Percentiles rank a stretch among this genome's conserved stretches.
Evolutionary conservation across 176 grass and related monocot genomes (phyloP).

Genomic region (Rhipidocladum racemiflorum): DNA sequence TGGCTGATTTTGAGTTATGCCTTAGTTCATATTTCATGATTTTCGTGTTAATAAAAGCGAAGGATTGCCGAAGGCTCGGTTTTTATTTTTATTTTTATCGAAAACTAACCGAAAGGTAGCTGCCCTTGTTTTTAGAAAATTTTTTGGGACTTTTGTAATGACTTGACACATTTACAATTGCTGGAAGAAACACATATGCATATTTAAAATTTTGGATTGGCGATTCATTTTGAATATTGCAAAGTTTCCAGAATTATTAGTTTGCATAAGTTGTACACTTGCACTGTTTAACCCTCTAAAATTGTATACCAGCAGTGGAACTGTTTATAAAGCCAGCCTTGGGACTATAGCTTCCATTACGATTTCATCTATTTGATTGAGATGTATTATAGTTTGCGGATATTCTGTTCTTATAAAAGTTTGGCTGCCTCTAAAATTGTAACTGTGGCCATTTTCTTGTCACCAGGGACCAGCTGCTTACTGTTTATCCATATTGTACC

Average conservation of each 20-base stretch:
- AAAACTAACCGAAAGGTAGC: neutral
- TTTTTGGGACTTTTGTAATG: too few species aligned
- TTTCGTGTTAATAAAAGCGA: neutral
- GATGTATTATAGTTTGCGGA: neutral
- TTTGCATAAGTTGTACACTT: neutral
- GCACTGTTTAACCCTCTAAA: neutral
- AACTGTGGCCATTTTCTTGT: neutral
- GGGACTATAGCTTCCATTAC: neutral
- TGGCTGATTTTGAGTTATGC: neutral
- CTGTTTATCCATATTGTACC: neutral
- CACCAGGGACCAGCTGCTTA: neutral
- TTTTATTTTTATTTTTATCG: too few species aligned
- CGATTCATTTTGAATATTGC: neutral
- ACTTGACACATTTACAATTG: neutral
- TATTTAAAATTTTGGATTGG: neutral
- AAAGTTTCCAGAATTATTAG: neutral
- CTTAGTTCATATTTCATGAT: neutral
- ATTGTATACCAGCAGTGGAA: neutral
- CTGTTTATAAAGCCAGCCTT: neutral
- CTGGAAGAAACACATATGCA: neutral
- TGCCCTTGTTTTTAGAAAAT: neutral
- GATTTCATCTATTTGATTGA: neutral
- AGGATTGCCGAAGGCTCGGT: neutral
- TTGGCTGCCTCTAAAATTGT: neutral
- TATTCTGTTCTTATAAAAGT: neutral